Conservation (phyloP, 2,329 filamentous ascomycete species). For the Mariannaea sp. region DNA sequence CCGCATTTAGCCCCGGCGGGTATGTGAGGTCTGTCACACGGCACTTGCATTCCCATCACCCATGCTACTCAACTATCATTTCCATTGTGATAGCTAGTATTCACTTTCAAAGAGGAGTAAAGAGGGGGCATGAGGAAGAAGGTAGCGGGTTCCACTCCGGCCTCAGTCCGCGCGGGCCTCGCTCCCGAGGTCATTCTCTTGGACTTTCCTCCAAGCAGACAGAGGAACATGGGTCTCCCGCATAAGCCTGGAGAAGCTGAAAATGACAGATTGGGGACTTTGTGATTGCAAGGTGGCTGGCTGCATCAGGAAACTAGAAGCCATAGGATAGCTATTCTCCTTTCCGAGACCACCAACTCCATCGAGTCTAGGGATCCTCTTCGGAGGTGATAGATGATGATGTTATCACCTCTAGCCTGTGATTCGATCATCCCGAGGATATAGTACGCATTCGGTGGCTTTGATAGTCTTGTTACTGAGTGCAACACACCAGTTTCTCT, state of each 20-base stretch:
- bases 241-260: slow-evolving; percentile 2
- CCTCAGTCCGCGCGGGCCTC: background rate
- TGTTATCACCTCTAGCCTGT: background rate
- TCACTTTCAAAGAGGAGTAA: background rate
- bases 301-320: background rate
- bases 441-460: background rate
- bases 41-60: slow-evolving; percentile 14
- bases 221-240: slow-evolving; percentile 6
- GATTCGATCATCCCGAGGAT: slow-evolving; percentile 1
- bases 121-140: background rate
- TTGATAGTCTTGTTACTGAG: slow-evolving; percentile 2
- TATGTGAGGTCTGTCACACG: slow-evolving; percentile 38
- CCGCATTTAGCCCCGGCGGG: slow-evolving; percentile 39
- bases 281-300: background rate
- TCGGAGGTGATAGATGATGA: background rate
- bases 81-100: slow-evolving; percentile 12
- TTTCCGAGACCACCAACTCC: slow-evolving; percentile 2
- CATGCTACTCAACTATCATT: slow-evolving; percentile 8
- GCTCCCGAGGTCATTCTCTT: slow-evolving; percentile 1
- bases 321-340: background rate
- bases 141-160: background rate
- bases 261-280: slow-evolving; percentile 1
- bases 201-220: background rate
- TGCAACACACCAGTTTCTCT: slow-evolving; percentile 12
- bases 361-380: slow-evolving; percentile 5